Evolutionary conservation across 352 stramenopile species (phyloP).

Genomic region (Pythium aphanidermatum): DNA sequence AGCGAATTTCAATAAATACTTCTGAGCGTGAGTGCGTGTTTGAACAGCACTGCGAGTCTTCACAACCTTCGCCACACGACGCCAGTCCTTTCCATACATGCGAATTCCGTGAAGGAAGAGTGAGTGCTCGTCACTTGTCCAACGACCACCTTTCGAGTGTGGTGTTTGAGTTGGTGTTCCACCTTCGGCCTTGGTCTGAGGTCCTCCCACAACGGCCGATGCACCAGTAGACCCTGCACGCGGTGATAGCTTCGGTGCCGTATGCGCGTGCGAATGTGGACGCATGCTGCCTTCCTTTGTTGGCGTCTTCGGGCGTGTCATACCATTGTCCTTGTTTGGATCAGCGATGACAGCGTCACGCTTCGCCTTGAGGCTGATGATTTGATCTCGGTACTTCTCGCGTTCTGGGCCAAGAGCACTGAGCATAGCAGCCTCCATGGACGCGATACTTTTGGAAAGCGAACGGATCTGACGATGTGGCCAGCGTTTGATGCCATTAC

Average conservation of each 20-base stretch:
- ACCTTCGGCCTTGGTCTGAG: constrained; percentile 6
- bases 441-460: constrained; percentile 83
- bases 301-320: constrained; percentile 47
- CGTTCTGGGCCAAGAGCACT: constrained; percentile 69
- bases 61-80: constrained; percentile 76
- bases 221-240: constrained; percentile 1
- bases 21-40: constrained; percentile 85
- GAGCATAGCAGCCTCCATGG: constrained; percentile 85
- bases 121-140: constrained; percentile 83
- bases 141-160: constrained; percentile 76
- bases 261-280: constrained; percentile 8
- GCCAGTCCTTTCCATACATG: constrained; percentile 86
- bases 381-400: constrained; percentile 85
- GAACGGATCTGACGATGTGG: constrained; percentile 69
- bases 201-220: not conserved
- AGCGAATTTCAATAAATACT: constrained; percentile 92
- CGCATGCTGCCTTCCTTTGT: constrained; percentile 14
- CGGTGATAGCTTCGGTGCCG: constrained; percentile 17
- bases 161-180: not conserved
- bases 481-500: constrained; percentile 69
- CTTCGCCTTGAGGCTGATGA: constrained; percentile 75
- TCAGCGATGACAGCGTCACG: constrained; percentile 82
- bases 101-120: constrained; percentile 83
- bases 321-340: constrained; percentile 73
- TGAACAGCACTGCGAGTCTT: constrained; percentile 82